phyloP scores from a whole-genome alignment of 1,284 basidiomycete species.

The Irpex sp. region DNA sequence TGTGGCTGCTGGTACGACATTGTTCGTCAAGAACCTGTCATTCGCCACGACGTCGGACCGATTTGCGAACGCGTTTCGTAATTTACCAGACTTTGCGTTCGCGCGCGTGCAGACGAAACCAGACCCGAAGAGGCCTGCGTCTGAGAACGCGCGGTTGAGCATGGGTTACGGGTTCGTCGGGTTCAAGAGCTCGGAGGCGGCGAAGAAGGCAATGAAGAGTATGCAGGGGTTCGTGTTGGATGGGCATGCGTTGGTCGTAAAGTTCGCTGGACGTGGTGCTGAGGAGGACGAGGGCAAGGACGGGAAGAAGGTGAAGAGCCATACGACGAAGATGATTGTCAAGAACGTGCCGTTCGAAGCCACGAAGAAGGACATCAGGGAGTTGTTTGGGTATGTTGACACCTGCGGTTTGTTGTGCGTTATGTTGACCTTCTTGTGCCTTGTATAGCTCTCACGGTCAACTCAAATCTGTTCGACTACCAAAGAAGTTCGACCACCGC shows the following conservation, averaged over 20 bases:
- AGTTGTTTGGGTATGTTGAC: constrained; percentile 74
- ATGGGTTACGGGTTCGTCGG: constrained; percentile 98
- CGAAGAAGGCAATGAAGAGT: constrained; percentile 73
- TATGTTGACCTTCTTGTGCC: not conserved
- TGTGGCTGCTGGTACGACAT: constrained; percentile 72
- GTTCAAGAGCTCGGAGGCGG: constrained; percentile 75
- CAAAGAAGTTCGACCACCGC: constrained; percentile 82
- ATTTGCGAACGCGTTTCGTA: constrained; percentile 69
- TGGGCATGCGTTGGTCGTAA: constrained; percentile 82
- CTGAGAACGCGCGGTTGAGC: constrained; percentile 55
- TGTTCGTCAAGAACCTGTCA: constrained; percentile 94
- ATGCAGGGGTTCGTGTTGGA: constrained; percentile 86
- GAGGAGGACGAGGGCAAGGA: constrained; percentile 56
- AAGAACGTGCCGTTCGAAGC: constrained; percentile 99
- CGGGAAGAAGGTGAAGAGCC: constrained; percentile 36
- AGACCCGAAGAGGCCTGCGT: constrained; percentile 67
- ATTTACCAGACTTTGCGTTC: constrained; percentile 82
- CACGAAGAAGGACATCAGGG: constrained; percentile 87
- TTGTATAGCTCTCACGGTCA: constrained; percentile 78
- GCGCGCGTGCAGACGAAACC: constrained; percentile 91
- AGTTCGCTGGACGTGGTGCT: constrained; percentile 83
- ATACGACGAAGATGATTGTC: constrained; percentile 88
- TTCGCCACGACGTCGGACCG: constrained; percentile 85
- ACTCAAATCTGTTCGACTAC: constrained; percentile 87
- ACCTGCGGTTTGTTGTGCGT: constrained; percentile 7